Evolutionary conservation across 202 grass and related monocot genomes (phyloP), one percentile per base, ranked within the genome.

Genomic region (Dendrocalamus latiflorus): DNA sequence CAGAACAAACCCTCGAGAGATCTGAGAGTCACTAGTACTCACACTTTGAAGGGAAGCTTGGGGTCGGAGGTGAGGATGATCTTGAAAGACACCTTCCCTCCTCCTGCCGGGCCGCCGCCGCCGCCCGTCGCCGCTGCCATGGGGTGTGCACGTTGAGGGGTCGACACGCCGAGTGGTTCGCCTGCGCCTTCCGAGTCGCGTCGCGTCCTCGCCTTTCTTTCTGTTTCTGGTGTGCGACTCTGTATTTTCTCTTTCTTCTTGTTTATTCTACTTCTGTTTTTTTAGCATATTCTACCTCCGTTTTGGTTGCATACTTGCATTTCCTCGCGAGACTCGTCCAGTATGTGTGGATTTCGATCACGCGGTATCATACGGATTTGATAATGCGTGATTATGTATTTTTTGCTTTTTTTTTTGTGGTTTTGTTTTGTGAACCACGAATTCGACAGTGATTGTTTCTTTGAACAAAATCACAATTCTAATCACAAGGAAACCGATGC

Each of bases 11-110:
- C 38, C 57, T 41, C 21, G 53, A 47, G 71, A 59, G 83, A 72
- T 78, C 64, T 25, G 68, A 72, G 42, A 34, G 37, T 2, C 34
- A 39, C 44, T 1, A 28, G 0, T 17, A 33, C 86, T 86, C 85
- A 99, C 96, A 99, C 93, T 99, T 99, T 99, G 93, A 90, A 99
- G 58, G 96, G 96, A 34, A 99, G 96, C 86, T 99, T 99, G 68
- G 96, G 96, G 92, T 99, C 93, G 87, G 96, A 99, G 70, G 93
- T 99, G 79, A 99, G 96, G 51, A 87, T 99, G 76, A 96, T 79
- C 87, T 96, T 99, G 87, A 96, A 99, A 0, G 91, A 95, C 34
- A 99, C 96, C 96, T 99, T 99, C 57, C 96, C 93, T 21, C 90
- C 94, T 0, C 73, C 88, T 9, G 8, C 90, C 53, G 6, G 34